Base-by-base conservation (phyloP, 305 asterid species). In the Fraxinus angustifolia region DNA sequence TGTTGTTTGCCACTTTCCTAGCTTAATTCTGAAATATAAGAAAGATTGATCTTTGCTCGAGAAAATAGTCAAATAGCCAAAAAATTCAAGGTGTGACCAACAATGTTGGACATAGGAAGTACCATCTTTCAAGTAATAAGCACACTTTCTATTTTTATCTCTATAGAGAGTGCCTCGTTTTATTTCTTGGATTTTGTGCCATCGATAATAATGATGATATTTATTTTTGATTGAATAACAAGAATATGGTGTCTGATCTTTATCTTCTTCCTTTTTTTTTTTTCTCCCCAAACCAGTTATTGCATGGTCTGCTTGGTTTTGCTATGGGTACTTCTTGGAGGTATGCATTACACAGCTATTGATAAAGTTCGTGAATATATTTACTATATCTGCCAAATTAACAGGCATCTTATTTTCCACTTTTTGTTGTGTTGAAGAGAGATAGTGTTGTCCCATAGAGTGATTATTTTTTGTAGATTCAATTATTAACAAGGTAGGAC, bases 271-370 rank as follows among this genome's bases (percentile, higher is more conserved):
- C 50, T 2, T 11, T 0, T 12, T 6, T 56, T 48, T 48, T 48
- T 38, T 6, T 5, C 8, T 53, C 31, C 14, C 71, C 38, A 77
- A 53, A 78, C 77, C 94, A 96, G 99, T 85, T 96, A 83, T 88
- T 90, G 92, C 97, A 96, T 76, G 99, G 99, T 33, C 72, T 96
- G 76, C 97, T 92, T 82, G 98, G 99, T 83, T 87, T 94, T 53
- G 83, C 94, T 11, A 94, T 96, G 97, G 99, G 99, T 34, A 83
- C 93, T 21, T 85, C 91, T 80, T 96, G 99, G 98, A 96, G 98
- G 98, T 96, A 92, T 40, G 87, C 65, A 73, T 84, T 62, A n/a
- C n/a, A 34, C 76, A 0, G n/a, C 42, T 70, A 33, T 31, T 33
- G 62, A 75, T 75, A 48, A 26, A 68, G 60, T 75, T 35, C 33